Conservation (phyloP, 768 basidiomycete species). For the Tubosaeta sp. region DNA sequence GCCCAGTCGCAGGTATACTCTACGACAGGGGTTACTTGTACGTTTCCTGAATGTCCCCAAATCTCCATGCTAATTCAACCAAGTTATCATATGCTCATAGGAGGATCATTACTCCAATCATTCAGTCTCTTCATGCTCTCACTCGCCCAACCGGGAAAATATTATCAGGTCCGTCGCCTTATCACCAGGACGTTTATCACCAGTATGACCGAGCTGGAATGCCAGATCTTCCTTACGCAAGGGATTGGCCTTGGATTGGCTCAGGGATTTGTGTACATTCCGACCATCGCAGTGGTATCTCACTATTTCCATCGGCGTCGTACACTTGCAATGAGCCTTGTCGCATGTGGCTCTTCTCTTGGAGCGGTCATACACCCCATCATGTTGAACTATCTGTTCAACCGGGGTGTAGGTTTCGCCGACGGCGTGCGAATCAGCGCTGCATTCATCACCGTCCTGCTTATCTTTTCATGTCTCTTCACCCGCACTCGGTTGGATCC, state of each 20-base stretch:
- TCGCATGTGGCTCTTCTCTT: constrained; percentile 35
- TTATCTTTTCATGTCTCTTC: constrained; percentile 31
- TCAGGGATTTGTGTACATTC: constrained; percentile 43
- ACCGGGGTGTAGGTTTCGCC: constrained; percentile 33
- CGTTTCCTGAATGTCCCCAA: neutral
- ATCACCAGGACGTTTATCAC: neutral
- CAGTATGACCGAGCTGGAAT: neutral
- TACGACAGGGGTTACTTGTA: constrained; percentile 54
- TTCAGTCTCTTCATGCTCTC: constrained; percentile 44
- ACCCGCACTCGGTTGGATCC: constrained; percentile 40
- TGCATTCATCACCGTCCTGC: constrained; percentile 35
- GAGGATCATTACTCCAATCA: constrained; percentile 42
- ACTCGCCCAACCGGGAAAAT: constrained; percentile 36
- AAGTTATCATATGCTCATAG: constrained; percentile 43
- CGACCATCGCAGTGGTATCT: constrained; percentile 39
- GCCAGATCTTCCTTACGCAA: constrained; percentile 45
- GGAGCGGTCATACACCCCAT: constrained; percentile 24
- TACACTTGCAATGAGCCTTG: constrained; percentile 42
- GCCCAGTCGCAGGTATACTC: constrained; percentile 40
- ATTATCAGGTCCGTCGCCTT: constrained; percentile 37
- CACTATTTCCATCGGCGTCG: constrained; percentile 43
- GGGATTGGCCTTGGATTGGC: constrained; percentile 46
- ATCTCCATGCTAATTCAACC: neutral
- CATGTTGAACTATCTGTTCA: constrained; percentile 30
- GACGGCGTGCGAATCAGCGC: constrained; percentile 49